Evolutionary conservation across 495 filamentous ascomycete species (phyloP), one percentile per base, ranked within the genome.

Genomic region (Penicillium chermesinum): DNA sequence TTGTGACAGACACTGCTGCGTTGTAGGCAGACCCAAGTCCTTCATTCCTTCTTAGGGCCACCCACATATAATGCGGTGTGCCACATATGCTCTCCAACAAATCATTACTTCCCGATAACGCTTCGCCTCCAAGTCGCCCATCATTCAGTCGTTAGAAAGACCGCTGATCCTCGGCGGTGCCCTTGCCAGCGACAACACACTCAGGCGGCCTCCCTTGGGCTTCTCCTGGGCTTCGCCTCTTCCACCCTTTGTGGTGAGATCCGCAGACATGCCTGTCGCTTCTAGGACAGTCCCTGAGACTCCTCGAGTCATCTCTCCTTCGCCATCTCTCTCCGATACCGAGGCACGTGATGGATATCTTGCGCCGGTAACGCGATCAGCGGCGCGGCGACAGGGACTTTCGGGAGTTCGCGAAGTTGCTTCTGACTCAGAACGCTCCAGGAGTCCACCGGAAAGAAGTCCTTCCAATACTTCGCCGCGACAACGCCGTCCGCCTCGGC

Each of bases 261-360:
- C 59, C 54, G 41, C 58, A 62, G 53, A 54, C 19, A 83, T 80
- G 77, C 59, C 79, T 36, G 70, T 58, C 13, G 49, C 67, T 30
- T 59, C 66, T 48, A 62, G 61, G 38, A 57, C 66, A 41, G 69
- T 84, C 22, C 85, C 85, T 43, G 74, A 77, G 41, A 84, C 79
- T 47, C 85, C 85, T 52, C 79, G 84, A 54, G 79, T 88, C 54
- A 86, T 83, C 48, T 86, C 84, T 18, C 85, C 85, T 14, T 81
- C 82, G 16, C 84, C 84, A 44, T 77, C 83, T 1, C 75, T 81
- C 12, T 81, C 82, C 44, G 82, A 86, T 41, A 57, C 53, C 55
- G 58, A 71, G 38, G 56, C 66, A 57, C 65, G 60, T 48, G 75
- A 81, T 49, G 68, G 64, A 32, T 86, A 85, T 61, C 70, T 71